A percentile compares a stretch with the other conserved stretches of the same genome.
Evolutionary conservation across 75 land plant species (phyloP).

Genomic region (Pseudotsuga menziesii): DNA sequence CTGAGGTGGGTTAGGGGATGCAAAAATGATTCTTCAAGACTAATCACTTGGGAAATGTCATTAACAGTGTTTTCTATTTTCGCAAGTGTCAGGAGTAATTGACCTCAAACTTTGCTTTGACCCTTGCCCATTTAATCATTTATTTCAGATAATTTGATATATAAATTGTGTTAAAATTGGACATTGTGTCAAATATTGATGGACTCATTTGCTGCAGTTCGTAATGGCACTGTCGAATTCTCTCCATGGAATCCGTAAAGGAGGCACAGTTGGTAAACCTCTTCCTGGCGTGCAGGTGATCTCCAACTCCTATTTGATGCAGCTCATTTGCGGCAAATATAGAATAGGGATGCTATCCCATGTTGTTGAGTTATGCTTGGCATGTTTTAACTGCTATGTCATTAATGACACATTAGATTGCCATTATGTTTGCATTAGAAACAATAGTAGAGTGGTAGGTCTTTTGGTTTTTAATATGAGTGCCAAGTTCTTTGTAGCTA

Average conservation of each 20-base stretch:
- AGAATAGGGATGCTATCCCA: not conserved
- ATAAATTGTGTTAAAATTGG: not conserved
- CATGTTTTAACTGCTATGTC: not conserved
- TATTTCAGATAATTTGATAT: not conserved
- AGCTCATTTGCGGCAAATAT: not conserved
- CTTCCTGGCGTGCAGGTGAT: constrained; percentile 92
- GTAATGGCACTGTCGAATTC: constrained; percentile 98
- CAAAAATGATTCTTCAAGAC: not conserved
- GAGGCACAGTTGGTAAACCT: constrained; percentile 97
- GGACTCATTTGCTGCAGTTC: constrained; percentile 51
- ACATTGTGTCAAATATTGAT: not conserved
- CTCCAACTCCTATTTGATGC: not conserved
- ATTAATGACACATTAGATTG: not conserved
- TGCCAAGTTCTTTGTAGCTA: not conserved
- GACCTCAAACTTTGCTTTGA: not conserved
- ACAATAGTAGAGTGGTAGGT: not conserved
- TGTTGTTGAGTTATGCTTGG: not conserved
- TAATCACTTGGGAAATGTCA: not conserved
- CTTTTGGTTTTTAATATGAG: not conserved
- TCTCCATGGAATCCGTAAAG: constrained; percentile 66
- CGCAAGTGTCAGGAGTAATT: not conserved
- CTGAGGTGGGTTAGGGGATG: constrained; percentile 63
- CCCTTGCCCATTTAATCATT: not conserved
- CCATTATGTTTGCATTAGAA: not conserved
- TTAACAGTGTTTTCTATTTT: not conserved